Percentiles rank a stretch among this genome's conserved stretches.
These are phyloP conservation scores for Jasminum sambac DNA, from an alignment of 257 asterid species.

Conservation along the genomic window DNA sequence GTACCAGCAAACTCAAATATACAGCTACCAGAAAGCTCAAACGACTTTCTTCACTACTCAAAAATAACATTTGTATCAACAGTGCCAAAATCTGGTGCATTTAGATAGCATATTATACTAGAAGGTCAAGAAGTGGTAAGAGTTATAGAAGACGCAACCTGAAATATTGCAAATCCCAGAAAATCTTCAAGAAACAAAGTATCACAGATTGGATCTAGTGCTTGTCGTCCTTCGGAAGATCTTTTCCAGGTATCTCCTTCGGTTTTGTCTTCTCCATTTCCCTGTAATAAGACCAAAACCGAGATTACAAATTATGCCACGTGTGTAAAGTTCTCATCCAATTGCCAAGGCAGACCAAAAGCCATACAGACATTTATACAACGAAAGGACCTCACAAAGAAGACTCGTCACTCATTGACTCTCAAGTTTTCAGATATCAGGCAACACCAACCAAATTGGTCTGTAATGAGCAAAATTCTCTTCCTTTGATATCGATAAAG, in stretches of 20 bases:
- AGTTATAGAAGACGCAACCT: slow-evolving; percentile 14
- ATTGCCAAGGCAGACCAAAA: neutral
- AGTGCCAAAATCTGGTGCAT: neutral
- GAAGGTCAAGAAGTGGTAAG: neutral
- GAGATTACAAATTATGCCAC: neutral
- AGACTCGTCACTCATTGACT: neutral
- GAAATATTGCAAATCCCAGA: slow-evolving; percentile 2
- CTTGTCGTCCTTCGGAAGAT: slow-evolving; percentile 53
- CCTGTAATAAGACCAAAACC: slow-evolving; percentile 37
- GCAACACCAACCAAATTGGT: neutral
- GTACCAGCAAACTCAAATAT: too few species aligned
- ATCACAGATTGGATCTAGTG: slow-evolving; percentile 31
- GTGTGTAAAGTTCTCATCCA: neutral
- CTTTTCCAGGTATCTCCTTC: slow-evolving; percentile 63
- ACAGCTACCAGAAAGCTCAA: neutral
- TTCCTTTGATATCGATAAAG: neutral
- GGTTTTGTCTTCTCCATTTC: slow-evolving; percentile 68
- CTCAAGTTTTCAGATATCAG: neutral
- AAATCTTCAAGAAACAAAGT: slow-evolving; percentile 14
- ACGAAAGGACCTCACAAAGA: neutral
- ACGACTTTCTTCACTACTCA: neutral
- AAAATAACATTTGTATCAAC: neutral
- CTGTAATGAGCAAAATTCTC: neutral
- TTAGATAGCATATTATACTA: neutral
- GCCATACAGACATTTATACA: neutral